Conservation (phyloP, 169 alveolate species). For the Eimeria sp. region DNA sequence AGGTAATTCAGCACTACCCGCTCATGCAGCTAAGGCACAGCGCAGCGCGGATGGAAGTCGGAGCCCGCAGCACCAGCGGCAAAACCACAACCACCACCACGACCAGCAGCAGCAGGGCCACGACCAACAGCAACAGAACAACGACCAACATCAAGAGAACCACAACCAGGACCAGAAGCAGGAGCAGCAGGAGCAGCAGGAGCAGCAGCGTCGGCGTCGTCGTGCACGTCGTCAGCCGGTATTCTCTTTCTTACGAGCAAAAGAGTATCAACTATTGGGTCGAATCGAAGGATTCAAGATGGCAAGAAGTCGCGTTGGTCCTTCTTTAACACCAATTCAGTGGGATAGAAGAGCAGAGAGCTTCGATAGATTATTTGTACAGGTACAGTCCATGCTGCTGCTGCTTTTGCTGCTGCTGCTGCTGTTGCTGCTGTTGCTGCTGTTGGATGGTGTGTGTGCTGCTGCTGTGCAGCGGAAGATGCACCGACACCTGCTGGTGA, state of each 20-base stretch:
- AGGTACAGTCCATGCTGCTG: not conserved
- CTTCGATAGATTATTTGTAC: constrained; percentile 8
- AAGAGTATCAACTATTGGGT: not conserved
- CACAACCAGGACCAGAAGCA: no score
- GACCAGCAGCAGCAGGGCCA: not conserved
- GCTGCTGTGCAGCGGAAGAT: not conserved
- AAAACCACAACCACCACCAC: not conserved
- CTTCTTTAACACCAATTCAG: not conserved
- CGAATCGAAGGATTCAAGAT: not conserved
- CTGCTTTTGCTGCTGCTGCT: constrained; percentile 12
- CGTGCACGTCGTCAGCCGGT: not conserved
- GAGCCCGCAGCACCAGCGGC: not conserved
- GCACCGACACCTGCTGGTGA: not conserved
- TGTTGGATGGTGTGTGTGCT: not conserved
- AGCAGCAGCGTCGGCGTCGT: not conserved
- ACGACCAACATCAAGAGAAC: not conserved
- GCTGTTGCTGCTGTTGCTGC: not conserved
- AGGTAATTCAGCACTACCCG: not conserved
- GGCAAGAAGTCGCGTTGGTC: constrained; percentile 6
- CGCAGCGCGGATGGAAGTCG: not conserved
- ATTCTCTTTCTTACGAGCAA: not conserved
- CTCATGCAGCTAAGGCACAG: not conserved
- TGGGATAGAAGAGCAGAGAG: constrained; percentile 26
- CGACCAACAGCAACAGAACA: constrained; percentile 14
- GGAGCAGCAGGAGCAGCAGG: constrained; percentile 12